Evolutionary conservation across 345 rosid genomes (phyloP).

Genomic region (Kandelia obovata): DNA sequence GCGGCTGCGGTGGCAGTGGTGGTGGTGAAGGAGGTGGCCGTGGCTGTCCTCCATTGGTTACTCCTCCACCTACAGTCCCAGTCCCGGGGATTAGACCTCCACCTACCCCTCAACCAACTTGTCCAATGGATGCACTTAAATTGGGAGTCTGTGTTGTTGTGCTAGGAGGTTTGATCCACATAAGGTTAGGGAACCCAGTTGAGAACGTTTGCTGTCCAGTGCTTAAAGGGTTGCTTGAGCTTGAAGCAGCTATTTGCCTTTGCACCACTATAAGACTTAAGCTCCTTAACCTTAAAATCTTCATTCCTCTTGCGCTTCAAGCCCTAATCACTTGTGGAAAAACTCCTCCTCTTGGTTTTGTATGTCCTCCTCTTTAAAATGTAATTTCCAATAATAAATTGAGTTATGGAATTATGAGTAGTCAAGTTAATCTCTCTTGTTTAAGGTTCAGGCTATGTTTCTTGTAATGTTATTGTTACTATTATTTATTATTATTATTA

Average conservation of each 20-base stretch:
- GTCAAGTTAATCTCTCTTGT: neutral
- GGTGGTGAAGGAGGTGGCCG: constrained; percentile 34
- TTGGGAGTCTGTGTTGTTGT: constrained; percentile 45
- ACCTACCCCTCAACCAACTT: constrained; percentile 18
- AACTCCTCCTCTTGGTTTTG: constrained; percentile 44
- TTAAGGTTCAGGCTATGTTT: too few relatives aligned
- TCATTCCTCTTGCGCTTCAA: constrained; percentile 46
- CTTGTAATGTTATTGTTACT: too few relatives aligned
- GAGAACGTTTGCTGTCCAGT: constrained; percentile 43
- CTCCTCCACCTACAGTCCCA: too few relatives aligned
- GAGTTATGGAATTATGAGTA: neutral
- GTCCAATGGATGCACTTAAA: constrained; percentile 43
- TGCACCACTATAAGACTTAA: constrained; percentile 39
- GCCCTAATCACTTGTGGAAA: constrained; percentile 37
- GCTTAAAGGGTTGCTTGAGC: constrained; percentile 39
- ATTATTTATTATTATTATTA: too few relatives aligned
- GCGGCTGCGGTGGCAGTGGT: neutral
- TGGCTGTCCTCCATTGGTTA: constrained; percentile 15
- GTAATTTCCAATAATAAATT: neutral
- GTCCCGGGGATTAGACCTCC: neutral
- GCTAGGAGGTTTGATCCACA: constrained; percentile 38
- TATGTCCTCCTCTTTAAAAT: constrained; percentile 29
- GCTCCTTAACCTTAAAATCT: constrained; percentile 41
- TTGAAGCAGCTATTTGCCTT: constrained; percentile 49
- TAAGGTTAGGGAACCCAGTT: constrained; percentile 41